phyloP scores from a whole-genome alignment of 23 red algal genomes.

The Gracilariopsis chorda region DNA sequence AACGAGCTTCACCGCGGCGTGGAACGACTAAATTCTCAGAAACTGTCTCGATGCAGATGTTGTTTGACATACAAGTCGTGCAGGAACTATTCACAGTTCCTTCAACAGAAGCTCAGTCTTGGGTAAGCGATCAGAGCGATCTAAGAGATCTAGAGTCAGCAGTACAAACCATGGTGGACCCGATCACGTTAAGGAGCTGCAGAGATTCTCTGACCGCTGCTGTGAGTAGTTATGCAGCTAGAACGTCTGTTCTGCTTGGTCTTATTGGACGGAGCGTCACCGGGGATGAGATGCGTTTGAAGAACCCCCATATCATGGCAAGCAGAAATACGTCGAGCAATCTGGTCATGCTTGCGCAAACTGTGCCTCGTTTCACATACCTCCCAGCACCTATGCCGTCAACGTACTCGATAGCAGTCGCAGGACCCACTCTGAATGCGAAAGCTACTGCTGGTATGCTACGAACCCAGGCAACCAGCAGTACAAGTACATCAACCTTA shows the following conservation, averaged over 20 bases:
- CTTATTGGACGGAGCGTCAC: background rate
- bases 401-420: conserved; percentile 45
- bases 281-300: background rate
- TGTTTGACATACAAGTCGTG: conserved; percentile 50
- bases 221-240: conserved; percentile 13
- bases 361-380: conserved; percentile 69
- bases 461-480: background rate
- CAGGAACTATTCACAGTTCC: background rate
- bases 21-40: background rate
- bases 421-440: background rate
- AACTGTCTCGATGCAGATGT: conserved; percentile 38
- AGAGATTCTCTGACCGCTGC: conserved; percentile 14
- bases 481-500: background rate
- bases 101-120: background rate
- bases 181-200: conserved; percentile 9
- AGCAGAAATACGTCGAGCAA: conserved; percentile 25
- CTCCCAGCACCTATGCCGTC: conserved; percentile 81
- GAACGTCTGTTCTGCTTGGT: conserved; percentile 36
- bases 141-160: background rate
- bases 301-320: background rate
- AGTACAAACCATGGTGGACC: conserved; percentile 43
- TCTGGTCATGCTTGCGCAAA: conserved; percentile 34
- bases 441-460: conserved; percentile 19
- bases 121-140: background rate
- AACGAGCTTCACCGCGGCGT: background rate